Conservation (phyloP, 495 filamentous ascomycete species). For the Neurospora terricola region DNA sequence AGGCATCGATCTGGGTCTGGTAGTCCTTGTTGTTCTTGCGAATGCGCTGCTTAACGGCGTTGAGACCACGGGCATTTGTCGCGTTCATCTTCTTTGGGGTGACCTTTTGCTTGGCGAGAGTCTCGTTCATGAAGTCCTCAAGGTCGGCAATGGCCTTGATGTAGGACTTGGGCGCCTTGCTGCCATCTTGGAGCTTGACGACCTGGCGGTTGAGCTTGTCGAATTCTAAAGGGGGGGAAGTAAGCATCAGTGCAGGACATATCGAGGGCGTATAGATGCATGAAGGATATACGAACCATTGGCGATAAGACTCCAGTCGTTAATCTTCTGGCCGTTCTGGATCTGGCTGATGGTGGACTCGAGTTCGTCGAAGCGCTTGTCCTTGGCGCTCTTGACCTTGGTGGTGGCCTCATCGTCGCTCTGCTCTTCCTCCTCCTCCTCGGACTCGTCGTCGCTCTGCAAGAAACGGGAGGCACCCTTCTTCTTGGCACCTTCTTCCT, state of each 20-base stretch:
- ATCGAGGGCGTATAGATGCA: background rate
- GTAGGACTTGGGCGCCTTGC: constrained; percentile 77
- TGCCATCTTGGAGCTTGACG: constrained; percentile 62
- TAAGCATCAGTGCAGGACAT: constrained; percentile 7
- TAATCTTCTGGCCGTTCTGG: constrained; percentile 94
- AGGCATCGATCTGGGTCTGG: constrained; percentile 74
- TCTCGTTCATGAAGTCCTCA: constrained; percentile 92
- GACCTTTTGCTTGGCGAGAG: constrained; percentile 87
- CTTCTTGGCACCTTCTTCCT: constrained; percentile 50
- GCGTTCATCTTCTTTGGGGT: constrained; percentile 98
- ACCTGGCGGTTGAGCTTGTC: constrained; percentile 94
- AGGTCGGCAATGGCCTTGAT: constrained; percentile 88
- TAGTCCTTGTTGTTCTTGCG: constrained; percentile 98
- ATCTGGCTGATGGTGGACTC: constrained; percentile 81
- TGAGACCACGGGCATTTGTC: constrained; percentile 84
- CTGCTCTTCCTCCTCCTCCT: constrained; percentile 44
- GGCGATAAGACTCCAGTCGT: constrained; percentile 90
- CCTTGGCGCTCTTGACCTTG: constrained; percentile 91
- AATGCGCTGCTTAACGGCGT: constrained; percentile 92
- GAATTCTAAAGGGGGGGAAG: constrained; percentile 54
- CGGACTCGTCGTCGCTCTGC: constrained; percentile 54
- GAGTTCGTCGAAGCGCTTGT: constrained; percentile 90
- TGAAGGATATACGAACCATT: constrained; percentile 49
- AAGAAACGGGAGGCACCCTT: constrained; percentile 73
- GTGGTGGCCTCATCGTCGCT: constrained; percentile 73